A percentile compares a stretch with the other conserved stretches of the same genome.
Evolutionary conservation across 1,284 basidiomycete genomes (phyloP).

Genomic region (Sanghuangporus baumii): DNA sequence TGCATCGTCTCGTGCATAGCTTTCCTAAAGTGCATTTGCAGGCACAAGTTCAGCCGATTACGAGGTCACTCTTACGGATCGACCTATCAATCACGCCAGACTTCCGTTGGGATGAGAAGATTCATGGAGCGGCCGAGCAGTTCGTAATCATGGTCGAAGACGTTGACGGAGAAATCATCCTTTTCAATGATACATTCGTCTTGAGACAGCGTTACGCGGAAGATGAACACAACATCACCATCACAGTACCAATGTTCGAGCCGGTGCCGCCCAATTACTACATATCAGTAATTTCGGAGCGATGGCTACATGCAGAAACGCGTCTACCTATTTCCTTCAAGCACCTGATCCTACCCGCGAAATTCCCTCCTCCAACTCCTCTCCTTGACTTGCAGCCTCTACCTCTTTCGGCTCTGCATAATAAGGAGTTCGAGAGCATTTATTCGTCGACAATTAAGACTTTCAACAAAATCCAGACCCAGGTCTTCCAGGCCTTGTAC

Average conservation of each 20-base stretch:
- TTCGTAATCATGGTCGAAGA: constrained; percentile 96
- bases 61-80: constrained; percentile 81
- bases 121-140: constrained; percentile 83
- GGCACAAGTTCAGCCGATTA: constrained; percentile 93
- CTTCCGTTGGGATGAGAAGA: constrained; percentile 95
- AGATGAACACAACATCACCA: constrained; percentile 90
- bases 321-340: constrained; percentile 96
- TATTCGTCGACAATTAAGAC: constrained; percentile 74
- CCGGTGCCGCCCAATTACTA: constrained; percentile 98
- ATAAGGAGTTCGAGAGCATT: constrained; percentile 83
- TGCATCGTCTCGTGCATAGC: constrained; percentile 92
- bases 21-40: constrained; percentile 95
- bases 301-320: constrained; percentile 95
- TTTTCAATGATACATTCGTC: constrained; percentile 92
- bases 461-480: constrained; percentile 99
- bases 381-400: constrained; percentile 92
- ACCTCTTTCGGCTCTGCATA: constrained; percentile 87
- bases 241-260: constrained; percentile 95
- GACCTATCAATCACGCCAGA: constrained; percentile 92
- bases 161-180: constrained; percentile 92
- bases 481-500: constrained; percentile 97
- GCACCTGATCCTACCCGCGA: constrained; percentile 95
- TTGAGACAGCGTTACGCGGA: constrained; percentile 89
- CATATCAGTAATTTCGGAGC: constrained; percentile 91
- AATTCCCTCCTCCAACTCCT: constrained; percentile 90